Conservation (phyloP, 1,139 yeast species). For the Geotrichum citri-aurantii region DNA sequence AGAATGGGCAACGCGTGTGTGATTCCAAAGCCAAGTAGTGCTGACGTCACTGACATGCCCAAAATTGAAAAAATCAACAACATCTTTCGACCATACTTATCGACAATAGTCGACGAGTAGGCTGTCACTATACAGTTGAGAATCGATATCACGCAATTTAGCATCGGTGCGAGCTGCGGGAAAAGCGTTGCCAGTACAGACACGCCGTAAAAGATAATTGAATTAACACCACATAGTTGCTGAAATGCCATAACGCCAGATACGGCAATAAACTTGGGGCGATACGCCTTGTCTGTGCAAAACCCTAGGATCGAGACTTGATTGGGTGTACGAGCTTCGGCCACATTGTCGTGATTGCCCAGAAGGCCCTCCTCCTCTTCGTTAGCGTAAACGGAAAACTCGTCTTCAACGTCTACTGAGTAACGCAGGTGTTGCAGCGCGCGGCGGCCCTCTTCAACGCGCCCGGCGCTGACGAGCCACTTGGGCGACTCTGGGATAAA, state of each 20-base stretch:
- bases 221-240: constrained; percentile 88
- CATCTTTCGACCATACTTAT: constrained; percentile 69
- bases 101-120: constrained; percentile 68
- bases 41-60: constrained; percentile 62
- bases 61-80: constrained; percentile 58
- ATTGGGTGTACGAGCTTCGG: background rate
- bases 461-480: constrained; percentile 48
- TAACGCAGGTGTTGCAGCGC: constrained; percentile 36
- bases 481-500: constrained; percentile 74
- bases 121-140: constrained; percentile 71
- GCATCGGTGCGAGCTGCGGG: constrained; percentile 62
- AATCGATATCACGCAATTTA: constrained; percentile 69
- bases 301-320: constrained; percentile 5
- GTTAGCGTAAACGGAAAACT: constrained; percentile 16
- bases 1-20: constrained; percentile 44
- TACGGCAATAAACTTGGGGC: constrained; percentile 57
- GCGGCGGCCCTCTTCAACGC: constrained; percentile 36
- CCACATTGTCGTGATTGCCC: background rate
- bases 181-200: constrained; percentile 63
- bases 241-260: constrained; percentile 77
- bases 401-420: constrained; percentile 27
- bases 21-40: constrained; percentile 63
- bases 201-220: constrained; percentile 89
- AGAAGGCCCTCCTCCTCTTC: background rate
- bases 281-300: constrained; percentile 32